Evolutionary conservation across 2,329 filamentous ascomycete species (phyloP).

Genomic region (Arthrobotrys sinensis): DNA sequence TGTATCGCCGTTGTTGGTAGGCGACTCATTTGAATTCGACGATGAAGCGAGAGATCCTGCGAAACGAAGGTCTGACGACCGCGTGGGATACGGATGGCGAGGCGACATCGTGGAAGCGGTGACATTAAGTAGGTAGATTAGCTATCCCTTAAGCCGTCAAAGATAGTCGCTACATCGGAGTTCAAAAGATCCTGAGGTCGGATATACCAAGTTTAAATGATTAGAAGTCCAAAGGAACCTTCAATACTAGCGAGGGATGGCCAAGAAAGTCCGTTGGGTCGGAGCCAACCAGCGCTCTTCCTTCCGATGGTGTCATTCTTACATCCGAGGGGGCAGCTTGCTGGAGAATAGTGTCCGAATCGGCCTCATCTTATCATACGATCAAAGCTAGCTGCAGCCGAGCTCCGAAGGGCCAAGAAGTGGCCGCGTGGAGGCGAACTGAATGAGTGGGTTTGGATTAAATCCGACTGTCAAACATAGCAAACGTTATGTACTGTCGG

Average conservation of each 20-base stretch:
- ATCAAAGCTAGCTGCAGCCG: conserved; percentile 36
- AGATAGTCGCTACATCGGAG: conserved; percentile 18
- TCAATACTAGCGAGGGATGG: neutral
- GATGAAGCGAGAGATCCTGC: conserved; percentile 10
- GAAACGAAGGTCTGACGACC: conserved; percentile 9
- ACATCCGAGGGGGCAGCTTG: conserved; percentile 35
- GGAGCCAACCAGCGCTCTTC: conserved; percentile 11
- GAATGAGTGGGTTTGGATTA: conserved; percentile 2
- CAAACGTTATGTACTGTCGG: conserved; percentile 19
- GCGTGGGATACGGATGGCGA: conserved; percentile 17
- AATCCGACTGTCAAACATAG: conserved; percentile 36
- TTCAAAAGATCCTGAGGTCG: conserved; percentile 18
- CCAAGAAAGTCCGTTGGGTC: conserved; percentile 3
- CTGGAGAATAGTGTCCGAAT: conserved; percentile 38
- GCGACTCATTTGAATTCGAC: conserved; percentile 11
- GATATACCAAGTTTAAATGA: conserved; percentile 23
- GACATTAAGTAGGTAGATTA: conserved; percentile 19
- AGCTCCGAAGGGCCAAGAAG: conserved; percentile 48
- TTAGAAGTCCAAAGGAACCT: neutral
- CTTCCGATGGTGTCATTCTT: conserved; percentile 22
- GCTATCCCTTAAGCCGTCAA: neutral
- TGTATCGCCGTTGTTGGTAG: conserved; percentile 17
- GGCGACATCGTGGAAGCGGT: conserved; percentile 37
- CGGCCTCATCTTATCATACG: conserved; percentile 51
- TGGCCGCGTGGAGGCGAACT: conserved; percentile 32